Evolutionary conservation across 2,329 filamentous ascomycete species (phyloP).

Genomic region (Neofusicoccum kwambonambiense): DNA sequence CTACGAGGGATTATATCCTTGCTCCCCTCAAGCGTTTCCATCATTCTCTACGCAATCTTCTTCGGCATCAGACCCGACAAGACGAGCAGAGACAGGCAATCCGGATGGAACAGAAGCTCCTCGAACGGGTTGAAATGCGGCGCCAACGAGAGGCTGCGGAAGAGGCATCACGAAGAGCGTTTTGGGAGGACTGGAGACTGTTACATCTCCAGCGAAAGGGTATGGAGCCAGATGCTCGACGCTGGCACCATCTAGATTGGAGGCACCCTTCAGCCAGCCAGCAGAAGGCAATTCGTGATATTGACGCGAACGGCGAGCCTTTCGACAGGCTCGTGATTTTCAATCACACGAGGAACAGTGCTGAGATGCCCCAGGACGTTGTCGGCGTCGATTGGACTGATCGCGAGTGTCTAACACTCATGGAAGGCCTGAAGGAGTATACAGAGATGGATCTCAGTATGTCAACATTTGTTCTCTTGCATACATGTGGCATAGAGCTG

Average conservation of each 20-base stretch:
- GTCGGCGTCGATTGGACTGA: constrained; percentile 30
- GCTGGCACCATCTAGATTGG: background rate
- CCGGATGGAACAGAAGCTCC: background rate
- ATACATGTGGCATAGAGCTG: background rate
- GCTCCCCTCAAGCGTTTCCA: constrained; percentile 24
- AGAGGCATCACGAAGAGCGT: background rate
- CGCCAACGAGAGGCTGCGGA: background rate
- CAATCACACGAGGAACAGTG: constrained; percentile 27
- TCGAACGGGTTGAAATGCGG: background rate
- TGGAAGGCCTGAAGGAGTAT: constrained; percentile 29
- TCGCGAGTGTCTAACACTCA: constrained; percentile 32
- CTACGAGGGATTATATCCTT: constrained; percentile 28
- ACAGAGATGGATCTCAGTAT: constrained; percentile 22
- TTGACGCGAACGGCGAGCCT: constrained; percentile 39
- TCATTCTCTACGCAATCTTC: background rate
- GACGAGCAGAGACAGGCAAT: background rate
- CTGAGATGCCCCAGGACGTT: constrained; percentile 22
- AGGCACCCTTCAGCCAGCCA: background rate
- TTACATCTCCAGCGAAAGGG: constrained; percentile 5
- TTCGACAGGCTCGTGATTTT: constrained; percentile 43
- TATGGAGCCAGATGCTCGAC: background rate
- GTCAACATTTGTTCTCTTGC: constrained; percentile 6
- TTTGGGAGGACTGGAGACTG: background rate
- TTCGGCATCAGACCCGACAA: background rate
- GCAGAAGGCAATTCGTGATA: constrained; percentile 15